Evolutionary conservation across 2,329 filamentous ascomycete genomes (phyloP), one percentile per base, ranked within the genome.

Genomic region (Cordyceps tenuipes): DNA sequence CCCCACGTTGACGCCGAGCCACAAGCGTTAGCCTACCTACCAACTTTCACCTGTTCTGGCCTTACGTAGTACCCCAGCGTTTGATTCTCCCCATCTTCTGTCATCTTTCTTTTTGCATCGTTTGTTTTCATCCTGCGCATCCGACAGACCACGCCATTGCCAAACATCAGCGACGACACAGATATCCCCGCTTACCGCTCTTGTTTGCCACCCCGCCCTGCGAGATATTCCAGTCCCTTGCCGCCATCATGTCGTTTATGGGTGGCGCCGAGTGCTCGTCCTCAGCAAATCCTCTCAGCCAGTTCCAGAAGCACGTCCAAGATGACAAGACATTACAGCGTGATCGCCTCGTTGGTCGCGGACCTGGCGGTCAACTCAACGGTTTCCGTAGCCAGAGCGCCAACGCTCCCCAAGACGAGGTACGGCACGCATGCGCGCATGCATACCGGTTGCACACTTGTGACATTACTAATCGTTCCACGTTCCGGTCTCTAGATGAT

Each of bases 211-310:
- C 60, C 60, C 65, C 58, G 57, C 61, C 53, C 19, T 57, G 49
- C 52, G 46, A 34, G 36, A 59, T 46, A 52, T 59, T 57, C 47
- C 49, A n/a, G 12, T 43, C 48, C 57, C 21, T 43, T 43, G 3
- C 53, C 62, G 62, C 58, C 68, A 79, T 63, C 66, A 97, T 99
- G 93, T 97, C 93, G 59, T 97, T 99, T 75, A 83, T 97, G 69
- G 90, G 91, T 76, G 90, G 90, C 74, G 92, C 93, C 68, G 94
- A 97, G 78, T 99, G 94, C 82, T 97, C 93, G 60, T 95, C 94
- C 63, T 91, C 90, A 65, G 91, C 88, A 70, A 99, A 99, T 75
- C 94, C 95, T 61, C 86, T 99, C 69, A 93, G 90, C 72, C 94
- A 97, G 79, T 96, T 99, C 74, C 91, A 92, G 65, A 99, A 99